Evolutionary conservation across 2,329 filamentous ascomycete genomes (phyloP), one percentile per base, ranked within the genome.

Genomic region (Penicillium sp.): DNA sequence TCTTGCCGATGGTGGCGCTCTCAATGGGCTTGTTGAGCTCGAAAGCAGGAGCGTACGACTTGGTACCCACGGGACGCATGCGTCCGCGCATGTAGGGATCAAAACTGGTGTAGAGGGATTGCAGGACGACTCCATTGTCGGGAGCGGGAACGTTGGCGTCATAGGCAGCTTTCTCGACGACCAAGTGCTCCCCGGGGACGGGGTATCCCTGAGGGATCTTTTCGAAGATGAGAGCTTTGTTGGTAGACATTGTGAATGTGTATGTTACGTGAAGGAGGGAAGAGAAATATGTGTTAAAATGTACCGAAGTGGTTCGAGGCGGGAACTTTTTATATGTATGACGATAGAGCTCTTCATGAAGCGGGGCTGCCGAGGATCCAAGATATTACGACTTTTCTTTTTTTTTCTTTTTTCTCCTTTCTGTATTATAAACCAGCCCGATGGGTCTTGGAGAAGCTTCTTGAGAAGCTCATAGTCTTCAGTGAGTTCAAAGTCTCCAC

Each of bases 51-150:
- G 78, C 70, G 78, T 91, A 94, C 9, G 88, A 91, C 75, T 88
- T 84, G 68, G 76, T 65, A 34, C 78, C 71, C 7, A 88, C 68
- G 44, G 79, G 74, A 44, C 90, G 86, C 88, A 96, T 92, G 62
- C 84, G 83, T 57, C 88, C 88, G 53, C 91, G 88, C 78, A 89
- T 84, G 78, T 95, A 96, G 2, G 91, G 91, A 73, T 96, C 91
- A 75, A 88, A 88, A 38, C 89, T 92, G 60, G 85, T 79, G 72
- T 88, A 90, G 66, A 87, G 81, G 63, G 88, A 83, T 76, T 90
- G 83, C 60, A 87, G 75, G 30, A 84, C 83, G 45, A 95, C 71
- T 38, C 90, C 86, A 59, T 88, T 87, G 41, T 81, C 70, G 23
- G 84, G 80, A 27, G 85, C 81, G 5, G 81, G 62, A 26, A 70